Evolutionary conservation across 495 filamentous ascomycete species (phyloP).

Genomic region (Lophiostoma macrostomum): DNA sequence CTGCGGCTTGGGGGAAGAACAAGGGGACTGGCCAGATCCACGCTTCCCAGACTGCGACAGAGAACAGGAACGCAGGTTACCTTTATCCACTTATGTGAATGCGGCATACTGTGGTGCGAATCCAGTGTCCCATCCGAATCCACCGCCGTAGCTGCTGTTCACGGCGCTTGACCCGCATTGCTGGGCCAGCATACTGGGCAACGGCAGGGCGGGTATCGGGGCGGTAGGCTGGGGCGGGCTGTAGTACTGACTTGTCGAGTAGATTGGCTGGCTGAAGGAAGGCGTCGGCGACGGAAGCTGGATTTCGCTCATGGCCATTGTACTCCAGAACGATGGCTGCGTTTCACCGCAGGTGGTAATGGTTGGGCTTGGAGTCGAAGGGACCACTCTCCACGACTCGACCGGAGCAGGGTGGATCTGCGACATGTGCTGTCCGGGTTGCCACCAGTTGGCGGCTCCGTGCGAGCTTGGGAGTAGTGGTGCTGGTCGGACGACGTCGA

Average conservation of each 20-base stretch:
- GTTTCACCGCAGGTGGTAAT: conserved; percentile 69
- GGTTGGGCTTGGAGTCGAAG: conserved; percentile 71
- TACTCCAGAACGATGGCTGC: conserved; percentile 74
- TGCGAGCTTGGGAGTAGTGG: conserved; percentile 84
- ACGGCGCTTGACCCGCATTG: conserved; percentile 71
- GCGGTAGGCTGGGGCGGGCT: conserved; percentile 58
- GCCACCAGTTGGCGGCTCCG: conserved; percentile 77
- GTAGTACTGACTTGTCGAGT: conserved; percentile 65
- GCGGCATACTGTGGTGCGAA: conserved; percentile 60
- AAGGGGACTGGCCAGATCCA: conserved; percentile 30
- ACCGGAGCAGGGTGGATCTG: conserved; percentile 65
- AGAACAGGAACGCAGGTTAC: conserved; percentile 13
- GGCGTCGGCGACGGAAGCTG: conserved; percentile 71
- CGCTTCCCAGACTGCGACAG: conserved; percentile 30
- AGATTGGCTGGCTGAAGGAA: conserved; percentile 71
- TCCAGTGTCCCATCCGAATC: conserved; percentile 72
- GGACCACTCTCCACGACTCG: conserved; percentile 89
- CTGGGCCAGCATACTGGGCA: conserved; percentile 83
- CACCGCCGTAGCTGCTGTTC: conserved; percentile 66
- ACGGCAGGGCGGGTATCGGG: conserved; percentile 67
- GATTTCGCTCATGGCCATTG: conserved; percentile 66
- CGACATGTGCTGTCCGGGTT: conserved; percentile 47
- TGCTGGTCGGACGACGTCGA: conserved; percentile 84
- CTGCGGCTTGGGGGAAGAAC: conserved; percentile 20
- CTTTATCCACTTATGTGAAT: conserved; percentile 46